Percentiles rank a stretch among this genome's conserved stretches.
Evolutionary conservation across 2,329 filamentous ascomycete genomes (phyloP).

Genomic region (Penicillium sp.): DNA sequence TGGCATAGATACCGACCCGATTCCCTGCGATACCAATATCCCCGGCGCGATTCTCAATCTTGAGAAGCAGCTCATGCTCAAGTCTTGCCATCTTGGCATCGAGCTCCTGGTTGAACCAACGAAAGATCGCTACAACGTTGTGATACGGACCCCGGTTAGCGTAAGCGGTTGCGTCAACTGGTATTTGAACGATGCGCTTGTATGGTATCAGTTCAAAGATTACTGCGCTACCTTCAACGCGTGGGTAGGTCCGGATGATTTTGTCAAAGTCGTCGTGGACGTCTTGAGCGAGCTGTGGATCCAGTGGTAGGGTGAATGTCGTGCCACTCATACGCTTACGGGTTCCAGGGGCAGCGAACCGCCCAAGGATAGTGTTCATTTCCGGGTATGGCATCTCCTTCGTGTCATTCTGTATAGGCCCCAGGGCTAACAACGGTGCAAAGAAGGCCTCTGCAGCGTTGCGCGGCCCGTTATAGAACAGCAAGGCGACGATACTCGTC

Average conservation of each 20-base stretch:
- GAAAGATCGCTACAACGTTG: not conserved
- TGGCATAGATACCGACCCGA: not conserved
- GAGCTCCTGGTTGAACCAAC: not conserved
- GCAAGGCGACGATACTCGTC: slow-evolving; percentile 3
- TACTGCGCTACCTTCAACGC: not conserved
- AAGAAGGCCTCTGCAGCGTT: slow-evolving; percentile 12
- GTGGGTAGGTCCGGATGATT: slow-evolving; percentile 3
- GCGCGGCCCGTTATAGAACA: slow-evolving; percentile 14
- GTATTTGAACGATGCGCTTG: slow-evolving; percentile 2
- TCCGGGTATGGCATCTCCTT: slow-evolving; percentile 2
- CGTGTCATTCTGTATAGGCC: not conserved
- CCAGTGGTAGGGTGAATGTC: slow-evolving; percentile 9
- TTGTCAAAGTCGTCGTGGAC: slow-evolving; percentile 8
- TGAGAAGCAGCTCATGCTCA: not conserved
- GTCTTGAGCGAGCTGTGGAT: slow-evolving; percentile 8
- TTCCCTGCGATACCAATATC: not conserved
- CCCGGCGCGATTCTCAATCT: not conserved
- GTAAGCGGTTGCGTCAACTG: slow-evolving; percentile 1
- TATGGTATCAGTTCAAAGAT: slow-evolving; percentile 11
- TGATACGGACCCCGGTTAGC: slow-evolving; percentile 5
- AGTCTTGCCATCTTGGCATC: not conserved
- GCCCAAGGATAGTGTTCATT: not conserved
- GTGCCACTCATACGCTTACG: not conserved
- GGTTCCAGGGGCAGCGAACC: not conserved
- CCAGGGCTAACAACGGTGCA: slow-evolving; percentile 9